These are phyloP conservation scores for Xylariaceae sp. DNA, from an alignment of 2,329 filamentous ascomycete species.

Conservation along the genomic window DNA sequence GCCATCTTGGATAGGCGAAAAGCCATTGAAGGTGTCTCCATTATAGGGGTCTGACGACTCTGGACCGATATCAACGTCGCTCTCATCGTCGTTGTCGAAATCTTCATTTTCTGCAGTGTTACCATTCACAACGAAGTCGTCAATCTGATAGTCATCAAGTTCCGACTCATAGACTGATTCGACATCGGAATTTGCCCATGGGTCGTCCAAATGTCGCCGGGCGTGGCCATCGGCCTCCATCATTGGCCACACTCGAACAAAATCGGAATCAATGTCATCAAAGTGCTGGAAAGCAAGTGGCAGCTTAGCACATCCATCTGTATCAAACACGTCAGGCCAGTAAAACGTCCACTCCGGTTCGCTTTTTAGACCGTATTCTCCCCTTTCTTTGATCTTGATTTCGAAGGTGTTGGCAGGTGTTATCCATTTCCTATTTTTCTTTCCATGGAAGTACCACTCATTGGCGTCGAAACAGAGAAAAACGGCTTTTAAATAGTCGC, in stretches of 20 bases:
- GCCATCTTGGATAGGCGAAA: slow-evolving; percentile 23
- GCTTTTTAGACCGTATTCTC: neutral
- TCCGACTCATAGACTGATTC: slow-evolving; percentile 10
- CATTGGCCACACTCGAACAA: neutral
- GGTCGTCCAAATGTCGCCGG: neutral
- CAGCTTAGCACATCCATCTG: too few species aligned
- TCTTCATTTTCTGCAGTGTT: slow-evolving; percentile 9
- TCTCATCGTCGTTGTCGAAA: slow-evolving; percentile 18
- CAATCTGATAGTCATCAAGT: slow-evolving; percentile 23
- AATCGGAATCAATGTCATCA: too few species aligned
- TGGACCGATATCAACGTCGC: slow-evolving; percentile 20
- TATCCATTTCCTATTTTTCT: slow-evolving; percentile 11
- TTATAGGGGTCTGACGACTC: slow-evolving; percentile 7
- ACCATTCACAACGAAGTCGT: slow-evolving; percentile 17
- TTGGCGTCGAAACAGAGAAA: too few species aligned
- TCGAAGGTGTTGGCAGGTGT: slow-evolving; percentile 21
- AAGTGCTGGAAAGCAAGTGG: too few species aligned
- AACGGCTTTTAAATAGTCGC: too few species aligned
- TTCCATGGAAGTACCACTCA: slow-evolving; percentile 25
- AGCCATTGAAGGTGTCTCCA: slow-evolving; percentile 17
- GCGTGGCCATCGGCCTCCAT: neutral
- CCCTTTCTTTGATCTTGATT: slow-evolving; percentile 15
- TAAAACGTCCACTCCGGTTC: neutral
- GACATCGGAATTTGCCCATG: slow-evolving; percentile 3
- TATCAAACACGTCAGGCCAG: neutral